Evolutionary conservation across 192 early-diverging fungal genomes (phyloP).

Genomic region (Coemansia sp.): DNA sequence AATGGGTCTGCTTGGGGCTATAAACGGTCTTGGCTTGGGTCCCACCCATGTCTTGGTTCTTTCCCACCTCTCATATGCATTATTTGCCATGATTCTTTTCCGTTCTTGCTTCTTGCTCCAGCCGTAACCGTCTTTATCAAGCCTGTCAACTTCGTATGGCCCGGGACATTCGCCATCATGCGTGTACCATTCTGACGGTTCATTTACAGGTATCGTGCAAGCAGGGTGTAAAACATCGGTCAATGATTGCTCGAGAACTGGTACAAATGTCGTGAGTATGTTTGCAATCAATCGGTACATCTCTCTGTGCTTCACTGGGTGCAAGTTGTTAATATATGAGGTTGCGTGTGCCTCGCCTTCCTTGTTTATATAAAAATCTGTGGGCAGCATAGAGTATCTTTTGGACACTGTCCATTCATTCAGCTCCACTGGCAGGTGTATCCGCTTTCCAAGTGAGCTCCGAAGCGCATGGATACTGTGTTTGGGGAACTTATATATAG

Average conservation of each 20-base stretch:
- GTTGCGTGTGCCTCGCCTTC: slow-evolving; percentile 52
- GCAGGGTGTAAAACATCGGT: slow-evolving; percentile 29
- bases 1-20: slow-evolving; percentile 22
- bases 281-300: slow-evolving; percentile 57
- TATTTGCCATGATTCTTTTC: background rate
- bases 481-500: background rate
- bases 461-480: background rate
- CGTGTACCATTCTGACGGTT: slow-evolving; percentile 27
- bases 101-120: background rate
- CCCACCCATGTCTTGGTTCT: slow-evolving; percentile 19
- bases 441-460: background rate
- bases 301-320: slow-evolving; percentile 53
- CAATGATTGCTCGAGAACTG: slow-evolving; percentile 63
- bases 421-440: background rate
- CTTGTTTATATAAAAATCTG: slow-evolving; percentile 58
- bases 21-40: slow-evolving; percentile 45
- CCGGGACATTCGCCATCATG: slow-evolving; percentile 10
- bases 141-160: slow-evolving; percentile 25
- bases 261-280: slow-evolving; percentile 60
- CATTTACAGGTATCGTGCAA: slow-evolving; percentile 6
- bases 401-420: slow-evolving; percentile 7
- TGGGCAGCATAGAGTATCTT: slow-evolving; percentile 61
- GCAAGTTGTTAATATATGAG: slow-evolving; percentile 79
- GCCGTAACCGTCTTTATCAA: slow-evolving; percentile 4
- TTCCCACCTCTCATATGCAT: slow-evolving; percentile 8